Conservation (phyloP, 179 eudicot species). For the Nepenthes alata region DNA sequence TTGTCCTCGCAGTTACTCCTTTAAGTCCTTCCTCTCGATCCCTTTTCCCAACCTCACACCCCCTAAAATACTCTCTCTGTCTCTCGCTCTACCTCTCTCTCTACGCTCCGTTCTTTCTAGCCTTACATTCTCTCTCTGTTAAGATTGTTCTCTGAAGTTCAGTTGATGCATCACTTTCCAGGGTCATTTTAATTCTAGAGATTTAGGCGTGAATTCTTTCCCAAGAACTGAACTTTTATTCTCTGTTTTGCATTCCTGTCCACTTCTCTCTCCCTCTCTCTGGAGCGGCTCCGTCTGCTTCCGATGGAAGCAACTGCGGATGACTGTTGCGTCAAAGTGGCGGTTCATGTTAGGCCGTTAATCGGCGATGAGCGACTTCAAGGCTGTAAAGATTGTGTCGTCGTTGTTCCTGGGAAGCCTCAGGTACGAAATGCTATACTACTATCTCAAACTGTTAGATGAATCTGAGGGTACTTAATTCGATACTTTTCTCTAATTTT, state of each 20-base stretch:
- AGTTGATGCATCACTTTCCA: conserved; percentile 22
- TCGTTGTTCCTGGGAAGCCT: conserved; percentile 63
- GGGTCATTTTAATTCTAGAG: not conserved
- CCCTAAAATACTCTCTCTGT: conserved; percentile 14
- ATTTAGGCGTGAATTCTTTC: too few species aligned
- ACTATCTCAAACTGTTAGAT: too few species aligned
- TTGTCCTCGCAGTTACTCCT: conserved; percentile 20
- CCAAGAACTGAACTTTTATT: too few species aligned
- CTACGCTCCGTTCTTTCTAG: not conserved
- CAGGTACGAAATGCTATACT: conserved; percentile 34
- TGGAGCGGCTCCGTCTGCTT: conserved; percentile 3
- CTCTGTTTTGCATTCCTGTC: too few species aligned
- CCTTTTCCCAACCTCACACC: not conserved
- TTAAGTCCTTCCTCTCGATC: not conserved
- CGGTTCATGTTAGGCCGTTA: conserved; percentile 82
- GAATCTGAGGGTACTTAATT: too few species aligned
- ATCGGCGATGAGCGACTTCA: conserved; percentile 88
- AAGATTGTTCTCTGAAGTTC: conserved; percentile 6
- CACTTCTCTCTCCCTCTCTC: too few species aligned
- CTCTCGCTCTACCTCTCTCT: conserved; percentile 9
- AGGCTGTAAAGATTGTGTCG: conserved; percentile 89
- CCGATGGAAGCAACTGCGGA: conserved; percentile 23
- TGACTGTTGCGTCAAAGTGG: conserved; percentile 91
- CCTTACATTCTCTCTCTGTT: not conserved
- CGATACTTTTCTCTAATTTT: too few species aligned